Base-by-base conservation (phyloP, 768 basidiomycete species). In the Coprinopsis sp. region DNA sequence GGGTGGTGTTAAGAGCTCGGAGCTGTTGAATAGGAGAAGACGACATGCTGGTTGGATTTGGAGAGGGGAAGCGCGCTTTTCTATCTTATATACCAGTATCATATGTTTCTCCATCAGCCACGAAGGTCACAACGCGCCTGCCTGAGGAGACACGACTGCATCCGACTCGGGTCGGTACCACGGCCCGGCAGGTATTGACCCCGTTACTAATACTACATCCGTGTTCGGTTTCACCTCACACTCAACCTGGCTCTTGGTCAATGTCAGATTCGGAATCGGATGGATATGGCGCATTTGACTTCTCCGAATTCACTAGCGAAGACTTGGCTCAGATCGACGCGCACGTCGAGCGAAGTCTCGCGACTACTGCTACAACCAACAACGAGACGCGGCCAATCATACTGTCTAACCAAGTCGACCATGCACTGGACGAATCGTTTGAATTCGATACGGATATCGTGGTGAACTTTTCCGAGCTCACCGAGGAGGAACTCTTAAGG, bases 301-400 rank as follows among this genome's bases (percentile, higher is more conserved):
- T 83, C 39, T 70, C 76, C 0, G 76, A 76, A 38, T 78, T 84
- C 50, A 80, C 80, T 0, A 70, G 71, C 21, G 72, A 80, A 25
- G 81, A 86, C 21, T 69, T 84, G 31, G 69, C 65, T 2, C 57
- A 61, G 21, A 65, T 80, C 44, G 81, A 83, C 53, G 69, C 68
- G 23, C 59, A 64, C 23, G 49, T 71, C 22, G 53, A 51, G 11
- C 47, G 25, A 23, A 47, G 44, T 24, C 29, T 37, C 25, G n/a
- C 31, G n/a, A 33, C 25, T n/a, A 38, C 39, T 19, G 37, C 39
- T 22, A 22, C 8, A 21, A 24, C 14, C 27, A 12, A 42, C 37
- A 24, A 39, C 11, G 10, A 21, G 25, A 22, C 37, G 37, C 19
- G n/a, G 6, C 19, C 37, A 38, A 2, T 21, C 36, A n/a, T 21